phyloP scores from a whole-genome alignment of 139 green algal species.

The Mychonastes homosphaera region DNA sequence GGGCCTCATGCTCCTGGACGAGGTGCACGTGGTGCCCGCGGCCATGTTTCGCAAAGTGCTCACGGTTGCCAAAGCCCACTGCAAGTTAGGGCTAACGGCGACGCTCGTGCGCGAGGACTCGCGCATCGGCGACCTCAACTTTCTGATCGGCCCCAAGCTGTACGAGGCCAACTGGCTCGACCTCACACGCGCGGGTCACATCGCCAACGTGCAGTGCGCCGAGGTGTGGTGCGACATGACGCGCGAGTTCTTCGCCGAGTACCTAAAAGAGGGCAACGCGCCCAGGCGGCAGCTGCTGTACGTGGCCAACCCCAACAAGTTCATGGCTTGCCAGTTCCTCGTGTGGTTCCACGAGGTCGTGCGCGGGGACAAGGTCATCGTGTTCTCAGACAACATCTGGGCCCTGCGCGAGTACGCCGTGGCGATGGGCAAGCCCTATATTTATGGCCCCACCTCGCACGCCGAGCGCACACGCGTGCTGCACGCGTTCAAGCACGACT shows the following conservation, averaged over 20 bases:
- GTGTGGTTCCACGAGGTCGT: conserved; percentile 86
- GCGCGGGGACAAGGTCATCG: conserved; percentile 77
- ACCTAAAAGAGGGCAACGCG: conserved; percentile 68
- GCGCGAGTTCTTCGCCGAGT: conserved; percentile 82
- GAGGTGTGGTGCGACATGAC: conserved; percentile 99
- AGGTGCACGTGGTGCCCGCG: conserved; percentile 97
- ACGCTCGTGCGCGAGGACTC: conserved; percentile 97
- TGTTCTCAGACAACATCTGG: conserved; percentile 98
- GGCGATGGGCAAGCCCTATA: conserved; percentile 76
- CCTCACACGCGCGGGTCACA: conserved; percentile 86
- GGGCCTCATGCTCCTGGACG: conserved; percentile 94
- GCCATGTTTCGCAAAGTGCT: conserved; percentile 93
- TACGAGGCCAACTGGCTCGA: conserved; percentile 99
- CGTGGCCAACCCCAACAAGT: conserved; percentile 98
- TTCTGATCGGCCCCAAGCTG: conserved; percentile 97
- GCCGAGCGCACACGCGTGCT: conserved; percentile 87
- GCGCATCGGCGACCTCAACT: conserved; percentile 93
- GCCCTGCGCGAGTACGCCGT: conserved; percentile 87
- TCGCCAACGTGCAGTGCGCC: conserved; percentile 95
- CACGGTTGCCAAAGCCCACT: conserved; percentile 86
- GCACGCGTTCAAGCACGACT: conserved; percentile 85
- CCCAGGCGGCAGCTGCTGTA: conserved; percentile 65
- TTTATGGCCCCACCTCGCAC: conserved; percentile 88
- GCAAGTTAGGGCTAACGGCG: conserved; percentile 95
- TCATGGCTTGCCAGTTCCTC: conserved; percentile 88